These are phyloP conservation scores for Boletus vermiculosoides DNA, from an alignment of 768 basidiomycete genomes.

Conservation along the genomic window DNA sequence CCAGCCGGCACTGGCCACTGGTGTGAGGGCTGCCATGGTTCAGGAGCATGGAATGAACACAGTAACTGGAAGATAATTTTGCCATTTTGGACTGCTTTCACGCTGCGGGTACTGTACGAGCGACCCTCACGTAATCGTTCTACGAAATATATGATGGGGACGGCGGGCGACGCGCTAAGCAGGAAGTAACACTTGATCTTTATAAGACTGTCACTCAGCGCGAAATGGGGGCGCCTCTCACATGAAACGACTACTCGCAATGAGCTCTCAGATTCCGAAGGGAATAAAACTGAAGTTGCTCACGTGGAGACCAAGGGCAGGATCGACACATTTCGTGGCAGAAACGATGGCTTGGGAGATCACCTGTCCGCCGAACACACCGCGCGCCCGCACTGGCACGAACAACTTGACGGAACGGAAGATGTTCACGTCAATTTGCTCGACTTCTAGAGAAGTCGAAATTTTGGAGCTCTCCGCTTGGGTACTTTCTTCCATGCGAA, in stretches of 20 bases:
- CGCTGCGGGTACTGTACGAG: slow-evolving; percentile 66
- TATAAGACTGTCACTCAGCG: slow-evolving; percentile 3
- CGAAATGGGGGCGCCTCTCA: slow-evolving; percentile 36
- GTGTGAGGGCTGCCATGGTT: slow-evolving; percentile 68
- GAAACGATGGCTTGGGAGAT: slow-evolving; percentile 84
- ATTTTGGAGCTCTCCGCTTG: slow-evolving; percentile 68
- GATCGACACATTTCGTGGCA: slow-evolving; percentile 71
- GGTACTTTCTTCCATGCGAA: slow-evolving; percentile 38
- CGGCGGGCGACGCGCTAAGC: slow-evolving; percentile 66
- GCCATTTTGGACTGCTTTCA: slow-evolving; percentile 60
- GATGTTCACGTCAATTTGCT: slow-evolving; percentile 71
- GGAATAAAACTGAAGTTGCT: slow-evolving; percentile 30
- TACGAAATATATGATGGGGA: slow-evolving; percentile 76
- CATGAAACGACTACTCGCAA: slow-evolving; percentile 60
- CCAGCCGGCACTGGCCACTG: slow-evolving; percentile 68
- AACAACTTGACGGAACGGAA: slow-evolving; percentile 76
- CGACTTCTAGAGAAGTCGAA: slow-evolving; percentile 73
- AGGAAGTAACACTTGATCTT: slow-evolving; percentile 74
- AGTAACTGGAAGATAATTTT: slow-evolving; percentile 58
- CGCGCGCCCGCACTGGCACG: slow-evolving; percentile 58
- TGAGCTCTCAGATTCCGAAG: neutral
- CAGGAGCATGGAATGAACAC: slow-evolving; percentile 81
- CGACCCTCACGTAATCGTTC: slow-evolving; percentile 73
- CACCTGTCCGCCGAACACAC: slow-evolving; percentile 88
- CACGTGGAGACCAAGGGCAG: slow-evolving; percentile 69